Conservation (phyloP, 371 early-diverging fungal species). For the Mortierella sp. region DNA sequence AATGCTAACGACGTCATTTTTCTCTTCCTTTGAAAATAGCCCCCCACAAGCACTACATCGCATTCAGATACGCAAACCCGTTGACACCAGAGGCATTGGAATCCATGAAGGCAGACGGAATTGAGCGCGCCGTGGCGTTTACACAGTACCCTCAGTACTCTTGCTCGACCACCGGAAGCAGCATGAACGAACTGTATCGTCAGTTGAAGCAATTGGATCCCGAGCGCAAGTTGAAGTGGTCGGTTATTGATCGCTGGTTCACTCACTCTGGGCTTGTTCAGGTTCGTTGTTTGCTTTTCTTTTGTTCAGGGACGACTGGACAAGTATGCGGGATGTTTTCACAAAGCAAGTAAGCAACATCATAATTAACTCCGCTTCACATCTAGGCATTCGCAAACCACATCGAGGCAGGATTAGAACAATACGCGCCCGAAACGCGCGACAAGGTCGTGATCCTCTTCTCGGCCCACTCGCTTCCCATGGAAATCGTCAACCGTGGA, state of each 20-base stretch:
- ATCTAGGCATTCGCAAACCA: conserved; percentile 79
- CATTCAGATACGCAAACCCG: conserved; percentile 93
- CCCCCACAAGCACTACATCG: conserved; percentile 93
- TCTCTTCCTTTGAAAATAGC: conserved; percentile 60
- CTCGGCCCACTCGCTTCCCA: conserved; percentile 96
- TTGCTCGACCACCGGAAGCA: conserved; percentile 95
- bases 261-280: conserved; percentile 90
- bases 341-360: background rate
- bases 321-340: background rate
- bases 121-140: conserved; percentile 90
- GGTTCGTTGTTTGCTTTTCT: conserved; percentile 48
- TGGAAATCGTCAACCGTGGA: conserved; percentile 91
- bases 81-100: conserved; percentile 80
- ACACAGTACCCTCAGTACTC: conserved; percentile 97
- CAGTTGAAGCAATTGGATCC: conserved; percentile 74
- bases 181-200: conserved; percentile 90
- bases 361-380: background rate
- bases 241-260: conserved; percentile 95
- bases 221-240: conserved; percentile 82
- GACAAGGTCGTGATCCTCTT: conserved; percentile 87
- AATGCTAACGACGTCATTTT: background rate
- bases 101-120: conserved; percentile 86
- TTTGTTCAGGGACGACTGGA: background rate
- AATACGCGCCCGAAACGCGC: conserved; percentile 77
- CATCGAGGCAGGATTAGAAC: conserved; percentile 76